These are phyloP conservation scores for Aureobasidium pullulans DNA, from an alignment of 2,329 filamentous ascomycete species.

Conservation along the genomic window DNA sequence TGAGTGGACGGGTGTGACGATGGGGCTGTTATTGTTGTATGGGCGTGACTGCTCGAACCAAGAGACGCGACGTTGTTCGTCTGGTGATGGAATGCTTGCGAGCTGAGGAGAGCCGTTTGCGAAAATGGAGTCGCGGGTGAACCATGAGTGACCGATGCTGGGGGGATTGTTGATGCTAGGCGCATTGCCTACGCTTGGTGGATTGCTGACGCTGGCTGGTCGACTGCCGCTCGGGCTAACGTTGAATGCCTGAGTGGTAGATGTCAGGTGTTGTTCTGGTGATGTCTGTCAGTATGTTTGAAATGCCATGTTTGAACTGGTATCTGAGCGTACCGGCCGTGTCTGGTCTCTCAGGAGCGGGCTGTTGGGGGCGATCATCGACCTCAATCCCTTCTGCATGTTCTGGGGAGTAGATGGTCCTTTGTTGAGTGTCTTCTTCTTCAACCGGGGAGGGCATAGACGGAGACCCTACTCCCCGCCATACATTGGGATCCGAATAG, in stretches of 20 bases:
- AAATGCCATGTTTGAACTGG: too few species aligned
- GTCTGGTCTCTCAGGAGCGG: not conserved
- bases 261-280: not conserved
- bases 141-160: slow-evolving; percentile 1
- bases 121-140: slow-evolving; percentile 1
- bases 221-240: not conserved
- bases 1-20: not conserved
- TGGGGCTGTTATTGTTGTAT: not conserved
- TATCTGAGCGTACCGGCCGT: not conserved
- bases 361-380: not conserved
- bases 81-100: not conserved
- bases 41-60: not conserved
- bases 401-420: not conserved
- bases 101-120: not conserved
- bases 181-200: not conserved
- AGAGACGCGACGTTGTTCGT: not conserved
- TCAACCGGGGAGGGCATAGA: not conserved
- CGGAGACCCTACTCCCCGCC: not conserved
- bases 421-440: not conserved
- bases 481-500: not conserved
- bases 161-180: not conserved
- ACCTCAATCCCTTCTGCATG: not conserved
- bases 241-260: not conserved
- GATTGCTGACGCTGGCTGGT: not conserved
- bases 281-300: not conserved